A percentile compares a stretch with the other conserved stretches of the same genome.
phyloP scores from a whole-genome alignment of 345 rosid species.

The Camelina neglecta region DNA sequence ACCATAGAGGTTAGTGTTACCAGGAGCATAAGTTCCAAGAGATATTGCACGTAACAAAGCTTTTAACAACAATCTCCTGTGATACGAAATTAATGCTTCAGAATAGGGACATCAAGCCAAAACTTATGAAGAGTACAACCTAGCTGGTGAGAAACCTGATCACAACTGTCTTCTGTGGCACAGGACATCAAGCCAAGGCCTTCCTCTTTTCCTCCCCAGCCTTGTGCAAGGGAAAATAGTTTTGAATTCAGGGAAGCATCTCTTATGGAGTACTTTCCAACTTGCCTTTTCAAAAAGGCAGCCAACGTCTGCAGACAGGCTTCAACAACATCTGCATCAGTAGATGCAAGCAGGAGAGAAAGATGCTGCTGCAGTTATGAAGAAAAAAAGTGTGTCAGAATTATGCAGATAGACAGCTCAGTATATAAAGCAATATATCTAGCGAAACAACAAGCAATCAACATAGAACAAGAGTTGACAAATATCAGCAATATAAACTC shows the following conservation, averaged over 20 bases:
- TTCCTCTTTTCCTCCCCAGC: constrained; percentile 99
- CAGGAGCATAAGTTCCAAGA: too few relatives aligned
- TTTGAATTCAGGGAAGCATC: constrained; percentile 78
- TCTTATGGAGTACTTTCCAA: constrained; percentile 79
- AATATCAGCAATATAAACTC: too few relatives aligned
- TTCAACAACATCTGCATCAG: constrained; percentile 94
- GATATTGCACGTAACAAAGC: constrained; percentile 61
- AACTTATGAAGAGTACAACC: constrained; percentile 95
- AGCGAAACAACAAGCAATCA: constrained; percentile 8
- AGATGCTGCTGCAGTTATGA: constrained; percentile 85
- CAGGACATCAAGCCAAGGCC: constrained; percentile 91
- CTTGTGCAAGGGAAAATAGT: constrained; percentile 93
- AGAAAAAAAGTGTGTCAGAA: constrained; percentile 29
- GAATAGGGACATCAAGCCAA: too few relatives aligned
- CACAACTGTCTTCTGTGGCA: constrained; percentile 68
- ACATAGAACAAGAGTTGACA: too few relatives aligned
- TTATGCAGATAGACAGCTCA: neutral
- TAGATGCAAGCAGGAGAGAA: constrained; percentile 86
- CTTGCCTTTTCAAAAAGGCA: constrained; percentile 82
- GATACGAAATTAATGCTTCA: too few relatives aligned
- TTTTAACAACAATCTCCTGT: too few relatives aligned
- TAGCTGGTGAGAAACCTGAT: constrained; percentile 69
- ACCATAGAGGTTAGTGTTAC: too few relatives aligned
- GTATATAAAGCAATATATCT: constrained; percentile 1
- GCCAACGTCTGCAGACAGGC: constrained; percentile 90